phyloP scores from a whole-genome alignment of 169 alveolate species.

The Sarcocystis neurona region DNA sequence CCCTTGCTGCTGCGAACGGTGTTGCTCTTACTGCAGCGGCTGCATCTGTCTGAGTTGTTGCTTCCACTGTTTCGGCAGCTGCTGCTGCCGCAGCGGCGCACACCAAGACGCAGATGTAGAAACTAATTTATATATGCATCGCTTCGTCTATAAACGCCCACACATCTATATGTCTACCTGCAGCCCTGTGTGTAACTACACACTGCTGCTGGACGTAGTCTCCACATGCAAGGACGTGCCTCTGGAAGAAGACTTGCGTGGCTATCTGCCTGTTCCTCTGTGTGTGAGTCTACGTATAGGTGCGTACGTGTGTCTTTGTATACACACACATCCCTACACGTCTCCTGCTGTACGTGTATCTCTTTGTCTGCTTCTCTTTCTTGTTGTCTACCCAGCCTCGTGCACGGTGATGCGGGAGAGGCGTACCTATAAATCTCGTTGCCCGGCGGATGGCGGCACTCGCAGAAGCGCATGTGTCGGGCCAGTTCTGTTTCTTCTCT shows the following conservation, averaged over 20 bases:
- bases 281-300: neutral
- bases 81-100: neutral
- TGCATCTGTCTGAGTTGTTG: neutral
- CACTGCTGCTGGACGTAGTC: neutral
- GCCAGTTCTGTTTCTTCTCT: constrained; percentile 82
- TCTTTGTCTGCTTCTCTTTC: too few relatives aligned
- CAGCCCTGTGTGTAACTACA: neutral
- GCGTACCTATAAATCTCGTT: constrained; percentile 90
- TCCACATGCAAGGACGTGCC: neutral
- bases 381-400: neutral
- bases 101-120: neutral
- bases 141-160: neutral
- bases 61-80: neutral
- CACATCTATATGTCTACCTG: neutral
- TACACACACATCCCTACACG: neutral
- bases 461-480: constrained; percentile 88
- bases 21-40: neutral
- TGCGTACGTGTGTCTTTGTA: neutral
- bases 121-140: too few relatives aligned
- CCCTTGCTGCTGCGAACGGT: neutral
- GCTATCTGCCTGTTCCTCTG: neutral
- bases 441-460: constrained; percentile 96
- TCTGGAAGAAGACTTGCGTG: neutral
- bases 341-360: neutral
- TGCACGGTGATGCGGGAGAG: neutral